Evolutionary conservation across 805 yeast species (phyloP).

Genomic region (Yarrowia porcina): DNA sequence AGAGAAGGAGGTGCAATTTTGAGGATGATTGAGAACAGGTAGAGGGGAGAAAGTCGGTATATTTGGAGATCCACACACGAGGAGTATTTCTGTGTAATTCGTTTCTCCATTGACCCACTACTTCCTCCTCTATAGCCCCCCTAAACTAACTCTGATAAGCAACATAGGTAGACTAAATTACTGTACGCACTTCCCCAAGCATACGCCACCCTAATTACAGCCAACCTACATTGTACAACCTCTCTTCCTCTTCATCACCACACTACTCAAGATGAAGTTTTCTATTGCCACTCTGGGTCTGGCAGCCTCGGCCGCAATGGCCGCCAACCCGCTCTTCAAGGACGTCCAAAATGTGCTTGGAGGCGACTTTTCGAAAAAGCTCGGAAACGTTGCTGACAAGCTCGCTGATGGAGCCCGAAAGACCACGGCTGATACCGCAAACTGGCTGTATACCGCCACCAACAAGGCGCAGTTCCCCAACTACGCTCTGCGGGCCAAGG

Average conservation of each 20-base stretch:
- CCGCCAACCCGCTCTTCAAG: conserved; percentile 20
- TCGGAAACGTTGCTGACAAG: conserved; percentile 16
- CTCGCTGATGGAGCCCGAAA: background rate
- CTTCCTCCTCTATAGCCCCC: background rate
- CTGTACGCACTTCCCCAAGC: background rate
- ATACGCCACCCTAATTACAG: conserved; percentile 16
- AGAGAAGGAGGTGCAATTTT: background rate
- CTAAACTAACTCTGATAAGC: conserved; percentile 3
- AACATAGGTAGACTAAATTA: background rate
- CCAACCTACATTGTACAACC: no score
- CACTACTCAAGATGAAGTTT: background rate
- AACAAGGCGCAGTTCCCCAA: conserved; percentile 46
- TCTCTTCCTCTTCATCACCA: background rate
- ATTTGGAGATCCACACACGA: no score
- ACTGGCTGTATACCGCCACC: conserved; percentile 44
- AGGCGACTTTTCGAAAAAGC: conserved; percentile 16
- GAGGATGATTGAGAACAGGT: no score
- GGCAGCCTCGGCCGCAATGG: conserved; percentile 12
- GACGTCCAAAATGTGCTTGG: conserved; percentile 20
- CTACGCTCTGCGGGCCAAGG: conserved; percentile 60
- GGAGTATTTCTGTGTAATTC: background rate
- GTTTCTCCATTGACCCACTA: background rate
- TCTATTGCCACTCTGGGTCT: conserved; percentile 14
- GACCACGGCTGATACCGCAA: conserved; percentile 7
- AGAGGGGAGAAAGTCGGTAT: no score